phyloP scores from a whole-genome alignment of 2,329 filamentous ascomycete species.

The Dothidotthia symphoricarpi region DNA sequence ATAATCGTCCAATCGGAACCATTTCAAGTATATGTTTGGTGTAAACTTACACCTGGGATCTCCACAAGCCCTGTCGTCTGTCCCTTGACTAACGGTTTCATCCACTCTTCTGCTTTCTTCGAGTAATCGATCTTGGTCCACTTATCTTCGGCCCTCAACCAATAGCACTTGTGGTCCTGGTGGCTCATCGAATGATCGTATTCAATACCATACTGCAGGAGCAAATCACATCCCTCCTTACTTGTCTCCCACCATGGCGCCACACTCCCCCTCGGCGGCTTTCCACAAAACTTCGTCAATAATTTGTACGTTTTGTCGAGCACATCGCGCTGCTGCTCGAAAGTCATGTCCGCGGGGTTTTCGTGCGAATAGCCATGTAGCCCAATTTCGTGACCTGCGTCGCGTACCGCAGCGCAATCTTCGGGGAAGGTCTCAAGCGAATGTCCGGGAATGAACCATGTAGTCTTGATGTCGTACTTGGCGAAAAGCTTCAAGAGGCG shows the following conservation, averaged over 20 bases:
- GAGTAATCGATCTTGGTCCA: conserved; percentile 68
- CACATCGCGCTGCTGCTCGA: conserved; percentile 73
- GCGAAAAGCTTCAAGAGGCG: conserved; percentile 69
- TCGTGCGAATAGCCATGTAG: conserved; percentile 72
- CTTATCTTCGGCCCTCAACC: conserved; percentile 60
- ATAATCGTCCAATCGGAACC: no score
- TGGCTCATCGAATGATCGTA: conserved; percentile 68
- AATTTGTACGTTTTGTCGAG: conserved; percentile 71
- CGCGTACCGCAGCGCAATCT: conserved; percentile 60
- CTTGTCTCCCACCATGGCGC: conserved; percentile 75
- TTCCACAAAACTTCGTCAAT: conserved; percentile 67
- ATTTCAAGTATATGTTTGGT: background rate
- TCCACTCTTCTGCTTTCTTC: conserved; percentile 62
- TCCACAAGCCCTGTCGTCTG: conserved; percentile 63
- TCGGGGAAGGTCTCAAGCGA: conserved; percentile 66
- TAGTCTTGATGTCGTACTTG: conserved; percentile 69
- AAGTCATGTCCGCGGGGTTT: conserved; percentile 68
- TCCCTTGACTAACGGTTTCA: conserved; percentile 63
- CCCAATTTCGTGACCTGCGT: conserved; percentile 65
- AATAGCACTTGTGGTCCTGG: conserved; percentile 64
- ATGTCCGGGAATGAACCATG: conserved; percentile 63
- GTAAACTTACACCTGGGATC: conserved; percentile 54
- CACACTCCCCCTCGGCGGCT: conserved; percentile 69
- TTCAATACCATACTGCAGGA: conserved; percentile 65
- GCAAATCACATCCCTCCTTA: conserved; percentile 63